Evolutionary conservation across 352 stramenopile species (phyloP), one percentile per base, ranked within the genome.

Genomic region (Phytopythium aichiense): DNA sequence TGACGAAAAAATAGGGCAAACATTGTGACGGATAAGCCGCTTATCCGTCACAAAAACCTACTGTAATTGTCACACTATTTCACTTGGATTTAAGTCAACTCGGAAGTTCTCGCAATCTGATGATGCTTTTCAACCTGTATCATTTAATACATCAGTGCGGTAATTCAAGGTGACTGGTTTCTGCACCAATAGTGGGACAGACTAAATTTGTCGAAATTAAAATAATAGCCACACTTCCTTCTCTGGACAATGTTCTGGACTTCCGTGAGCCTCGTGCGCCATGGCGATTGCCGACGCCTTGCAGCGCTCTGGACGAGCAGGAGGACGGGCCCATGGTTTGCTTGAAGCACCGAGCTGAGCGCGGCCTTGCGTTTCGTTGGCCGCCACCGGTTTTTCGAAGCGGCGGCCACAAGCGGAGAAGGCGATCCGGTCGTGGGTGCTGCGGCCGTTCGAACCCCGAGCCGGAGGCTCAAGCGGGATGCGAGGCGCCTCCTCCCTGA

Each of bases 341-440:
- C 18, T 53, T 53, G 11, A 53, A 35, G 28, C 9, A n/a, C n/a
- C n/a, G 13, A 31, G 46, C 46, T 52, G 46, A 52, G 46, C 15
- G 48, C 31, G 13, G 38, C 20, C 53, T 58, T 58, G 53, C 53
- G 53, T 58, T 58, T 58, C 51, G 33, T 1, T 6, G 18, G 51
- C 31, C 43, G 51, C 3, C 51, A 30, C 30, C 31, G 51, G n/a
- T 25, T 45, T 48, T 22, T 48, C 20, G 53, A 43, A 58, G n/a
- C 22, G n/a, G 43, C 43, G 15, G 42, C 42, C 23, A 25, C 42
- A 48, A 48, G 8, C 35, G 4, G 12, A 38, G 35, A 38, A 13
- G 7, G 8, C 25, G 25, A 30, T 3, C 25, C 25, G 25, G 25
- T 30, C 25, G 25, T 30, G 25, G 11, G 33, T 38, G 33, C 33